A percentile compares a stretch with the other conserved stretches of the same genome.
phyloP scores from a whole-genome alignment of 169 alveolate genomes.

The Plasmodium adleri region DNA sequence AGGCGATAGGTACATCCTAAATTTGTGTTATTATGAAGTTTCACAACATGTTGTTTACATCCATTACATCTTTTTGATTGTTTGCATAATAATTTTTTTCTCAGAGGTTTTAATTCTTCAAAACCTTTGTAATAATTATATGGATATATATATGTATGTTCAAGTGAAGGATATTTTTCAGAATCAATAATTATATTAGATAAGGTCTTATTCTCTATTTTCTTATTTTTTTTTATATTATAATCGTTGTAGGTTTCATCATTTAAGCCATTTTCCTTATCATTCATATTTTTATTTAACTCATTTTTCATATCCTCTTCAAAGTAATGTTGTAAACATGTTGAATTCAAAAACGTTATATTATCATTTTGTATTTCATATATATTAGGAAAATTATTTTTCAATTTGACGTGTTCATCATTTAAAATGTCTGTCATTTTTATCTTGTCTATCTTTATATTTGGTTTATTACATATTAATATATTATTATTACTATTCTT shows the following conservation, averaged over 20 bases:
- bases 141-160: slow-evolving; percentile 41
- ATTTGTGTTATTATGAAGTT: slow-evolving; percentile 40
- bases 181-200: slow-evolving; percentile 14
- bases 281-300: slow-evolving; percentile 4
- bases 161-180: slow-evolving; percentile 24
- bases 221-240: background rate
- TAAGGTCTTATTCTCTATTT: background rate
- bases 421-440: slow-evolving; percentile 49
- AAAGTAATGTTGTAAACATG: background rate
- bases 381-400: slow-evolving; percentile 18
- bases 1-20: slow-evolving; percentile 18
- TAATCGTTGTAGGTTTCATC: background rate
- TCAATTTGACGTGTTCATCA: slow-evolving; percentile 29
- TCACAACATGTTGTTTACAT: slow-evolving; percentile 49
- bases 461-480: slow-evolving; percentile 25
- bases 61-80: slow-evolving; percentile 43
- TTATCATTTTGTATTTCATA: slow-evolving; percentile 61
- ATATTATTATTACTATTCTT: background rate
- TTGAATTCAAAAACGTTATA: slow-evolving; percentile 37
- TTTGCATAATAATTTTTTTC: slow-evolving; percentile 28
- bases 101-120: slow-evolving; percentile 31
- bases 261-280: background rate
- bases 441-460: slow-evolving; percentile 37
- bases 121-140: slow-evolving; percentile 57
- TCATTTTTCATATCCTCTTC: slow-evolving; percentile 1